Evolutionary conservation across 208 protist genomes (phyloP).

Genomic region (Balamuthia mandrillaris): DNA sequence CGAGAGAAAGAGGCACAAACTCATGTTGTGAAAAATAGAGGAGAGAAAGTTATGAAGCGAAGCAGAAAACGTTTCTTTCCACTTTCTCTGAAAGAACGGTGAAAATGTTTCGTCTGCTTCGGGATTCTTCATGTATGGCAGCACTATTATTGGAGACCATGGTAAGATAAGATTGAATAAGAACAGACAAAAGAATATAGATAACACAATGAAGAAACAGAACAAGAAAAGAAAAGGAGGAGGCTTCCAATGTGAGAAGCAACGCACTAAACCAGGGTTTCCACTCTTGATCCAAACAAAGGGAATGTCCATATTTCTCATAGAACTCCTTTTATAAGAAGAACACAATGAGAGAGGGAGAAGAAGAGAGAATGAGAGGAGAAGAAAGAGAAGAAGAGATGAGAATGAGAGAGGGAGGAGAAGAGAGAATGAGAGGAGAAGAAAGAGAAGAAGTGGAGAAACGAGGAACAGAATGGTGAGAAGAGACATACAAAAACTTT

Average conservation of each 20-base stretch:
- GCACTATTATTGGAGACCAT: background rate
- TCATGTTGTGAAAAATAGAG: constrained; percentile 9
- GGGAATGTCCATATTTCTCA: background rate
- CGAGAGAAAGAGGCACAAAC: background rate
- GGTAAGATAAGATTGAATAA: background rate
- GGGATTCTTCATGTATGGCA: constrained; percentile 15
- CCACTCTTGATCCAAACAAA: constrained; percentile 7
- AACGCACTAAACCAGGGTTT: background rate
- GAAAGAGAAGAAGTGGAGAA: background rate
- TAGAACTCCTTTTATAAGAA: background rate
- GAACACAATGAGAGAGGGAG: background rate
- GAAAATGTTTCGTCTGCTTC: background rate
- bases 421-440: background rate
- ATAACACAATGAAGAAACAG: background rate
- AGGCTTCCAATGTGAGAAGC: background rate
- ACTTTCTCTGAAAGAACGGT: constrained; percentile 14
- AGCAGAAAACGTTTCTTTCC: background rate
- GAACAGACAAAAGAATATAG: background rate
- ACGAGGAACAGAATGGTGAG: background rate
- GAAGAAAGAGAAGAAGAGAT: background rate
- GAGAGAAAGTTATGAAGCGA: constrained; percentile 29
- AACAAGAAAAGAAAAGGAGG: background rate
- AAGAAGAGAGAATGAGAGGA: background rate
- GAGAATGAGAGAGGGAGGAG: background rate
- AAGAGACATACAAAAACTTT: background rate